These are phyloP conservation scores for Coprinopsis sp. DNA, from an alignment of 768 basidiomycete genomes.

Conservation along the genomic window DNA sequence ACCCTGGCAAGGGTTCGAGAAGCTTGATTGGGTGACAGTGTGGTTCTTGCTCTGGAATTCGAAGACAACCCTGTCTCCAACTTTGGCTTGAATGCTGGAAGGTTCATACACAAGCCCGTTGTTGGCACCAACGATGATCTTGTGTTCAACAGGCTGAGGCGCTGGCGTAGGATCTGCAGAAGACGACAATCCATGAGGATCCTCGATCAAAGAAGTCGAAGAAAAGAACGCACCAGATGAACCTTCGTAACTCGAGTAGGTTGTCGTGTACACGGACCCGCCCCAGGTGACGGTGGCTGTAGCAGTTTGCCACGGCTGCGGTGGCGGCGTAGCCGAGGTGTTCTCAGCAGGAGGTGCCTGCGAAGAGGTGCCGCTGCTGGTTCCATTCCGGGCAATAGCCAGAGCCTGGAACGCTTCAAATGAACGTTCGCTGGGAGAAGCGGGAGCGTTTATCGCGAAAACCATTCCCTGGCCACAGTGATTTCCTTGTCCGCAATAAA, in stretches of 20 bases:
- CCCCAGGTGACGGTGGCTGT: conserved; percentile 38
- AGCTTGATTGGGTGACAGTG: conserved; percentile 40
- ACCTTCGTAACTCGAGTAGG: conserved; percentile 35
- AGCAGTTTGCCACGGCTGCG: conserved; percentile 30
- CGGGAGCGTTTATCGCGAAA: conserved; percentile 58
- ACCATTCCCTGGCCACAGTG: conserved; percentile 62
- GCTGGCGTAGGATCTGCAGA: conserved; percentile 23
- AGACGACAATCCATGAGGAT: not conserved
- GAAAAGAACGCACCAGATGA: conserved; percentile 25
- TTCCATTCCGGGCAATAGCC: conserved; percentile 37
- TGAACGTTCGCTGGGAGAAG: conserved; percentile 27
- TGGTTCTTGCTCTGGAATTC: conserved; percentile 45
- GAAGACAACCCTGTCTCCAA: conserved; percentile 42
- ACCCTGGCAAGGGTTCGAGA: conserved; percentile 31
- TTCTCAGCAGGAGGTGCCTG: conserved; percentile 10
- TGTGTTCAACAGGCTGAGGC: conserved; percentile 27
- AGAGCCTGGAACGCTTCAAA: conserved; percentile 47
- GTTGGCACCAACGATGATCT: conserved; percentile 36
- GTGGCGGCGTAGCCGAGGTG: conserved; percentile 24
- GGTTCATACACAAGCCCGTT: conserved; percentile 31
- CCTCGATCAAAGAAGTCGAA: not conserved
- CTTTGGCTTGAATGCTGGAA: conserved; percentile 33
- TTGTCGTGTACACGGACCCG: conserved; percentile 29
- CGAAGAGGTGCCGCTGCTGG: conserved; percentile 16
- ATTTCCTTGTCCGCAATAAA: conserved; percentile 48